A percentile compares a stretch with the other conserved stretches of the same genome.
Conservation (phyloP, 164 flowering plant genomes). For the Berberis vulgaris region DNA sequence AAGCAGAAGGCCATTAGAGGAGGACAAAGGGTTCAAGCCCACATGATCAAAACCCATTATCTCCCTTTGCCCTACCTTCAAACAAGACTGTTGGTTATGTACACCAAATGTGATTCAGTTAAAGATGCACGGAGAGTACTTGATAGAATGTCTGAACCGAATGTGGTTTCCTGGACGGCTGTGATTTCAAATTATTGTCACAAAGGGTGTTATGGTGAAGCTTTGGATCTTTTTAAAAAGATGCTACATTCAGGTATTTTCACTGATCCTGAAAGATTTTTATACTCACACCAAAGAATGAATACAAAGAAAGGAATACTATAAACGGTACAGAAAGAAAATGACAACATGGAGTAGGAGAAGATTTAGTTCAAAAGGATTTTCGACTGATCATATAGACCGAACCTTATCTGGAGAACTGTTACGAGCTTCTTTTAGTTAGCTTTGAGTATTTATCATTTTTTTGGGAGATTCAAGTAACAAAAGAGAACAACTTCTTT, state of each 20-base stretch:
- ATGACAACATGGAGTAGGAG: neutral
- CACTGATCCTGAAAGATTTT: neutral
- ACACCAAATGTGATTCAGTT: constrained; percentile 15
- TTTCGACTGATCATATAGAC: too few species aligned
- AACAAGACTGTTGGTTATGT: constrained; percentile 22
- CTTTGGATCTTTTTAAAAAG: constrained; percentile 13
- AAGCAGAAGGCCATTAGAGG: constrained; percentile 14
- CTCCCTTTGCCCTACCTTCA: constrained; percentile 15
- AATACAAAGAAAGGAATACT: too few species aligned
- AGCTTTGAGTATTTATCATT: too few species aligned
- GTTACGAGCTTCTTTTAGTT: too few species aligned
- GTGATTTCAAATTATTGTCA: constrained; percentile 22
- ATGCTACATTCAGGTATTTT: constrained; percentile 21
- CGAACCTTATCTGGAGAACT: too few species aligned
- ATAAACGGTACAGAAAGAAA: neutral
- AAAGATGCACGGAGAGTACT: constrained; percentile 19
- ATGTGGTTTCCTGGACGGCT: constrained; percentile 25
- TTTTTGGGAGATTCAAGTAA: too few species aligned
- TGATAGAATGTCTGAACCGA: constrained; percentile 23
- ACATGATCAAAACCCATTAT: constrained; percentile 24
- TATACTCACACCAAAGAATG: neutral
- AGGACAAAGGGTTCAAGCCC: constrained; percentile 26
- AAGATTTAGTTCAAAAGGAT: too few species aligned
- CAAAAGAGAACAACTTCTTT: too few species aligned
- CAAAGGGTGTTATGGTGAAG: constrained; percentile 7